These are phyloP conservation scores for Trypethelium eluteriae DNA, from an alignment of 495 filamentous ascomycete species.

Conservation along the genomic window DNA sequence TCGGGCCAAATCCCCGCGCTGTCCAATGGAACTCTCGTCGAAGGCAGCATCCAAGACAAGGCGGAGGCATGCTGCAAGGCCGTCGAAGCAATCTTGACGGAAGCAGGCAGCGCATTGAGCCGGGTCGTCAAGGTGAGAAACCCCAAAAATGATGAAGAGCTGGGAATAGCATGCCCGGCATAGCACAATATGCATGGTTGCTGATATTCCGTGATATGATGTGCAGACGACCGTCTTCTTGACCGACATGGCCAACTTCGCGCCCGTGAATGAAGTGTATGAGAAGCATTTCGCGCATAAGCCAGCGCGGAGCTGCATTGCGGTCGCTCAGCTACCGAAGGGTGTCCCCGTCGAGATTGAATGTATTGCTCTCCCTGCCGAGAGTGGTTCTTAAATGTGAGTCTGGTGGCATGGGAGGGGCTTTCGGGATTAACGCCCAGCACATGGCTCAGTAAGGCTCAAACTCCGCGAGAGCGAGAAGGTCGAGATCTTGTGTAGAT, in stretches of 20 bases:
- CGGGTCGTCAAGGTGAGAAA: slow-evolving; percentile 67
- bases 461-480: background rate
- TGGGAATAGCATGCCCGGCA: too few relatives aligned
- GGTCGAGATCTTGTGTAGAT: background rate
- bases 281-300: slow-evolving; percentile 81
- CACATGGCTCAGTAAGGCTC: background rate
- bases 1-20: slow-evolving; percentile 89
- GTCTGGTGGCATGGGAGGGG: background rate
- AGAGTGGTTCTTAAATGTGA: background rate
- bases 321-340: slow-evolving; percentile 83
- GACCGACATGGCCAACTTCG: slow-evolving; percentile 77
- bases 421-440: background rate
- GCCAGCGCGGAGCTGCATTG: slow-evolving; percentile 88
- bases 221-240: slow-evolving; percentile 56
- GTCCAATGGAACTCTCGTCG: slow-evolving; percentile 60
- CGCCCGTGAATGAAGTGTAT: slow-evolving; percentile 80
- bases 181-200: too few relatives aligned
- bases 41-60: slow-evolving; percentile 69
- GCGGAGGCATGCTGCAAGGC: slow-evolving; percentile 69
- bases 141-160: background rate
- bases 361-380: slow-evolving; percentile 57
- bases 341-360: slow-evolving; percentile 89
- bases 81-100: slow-evolving; percentile 66
- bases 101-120: slow-evolving; percentile 65
- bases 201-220: too few relatives aligned